These are phyloP conservation scores for Trichosporon asahii DNA, from an alignment of 1,284 basidiomycete genomes.

Conservation along the genomic window DNA sequence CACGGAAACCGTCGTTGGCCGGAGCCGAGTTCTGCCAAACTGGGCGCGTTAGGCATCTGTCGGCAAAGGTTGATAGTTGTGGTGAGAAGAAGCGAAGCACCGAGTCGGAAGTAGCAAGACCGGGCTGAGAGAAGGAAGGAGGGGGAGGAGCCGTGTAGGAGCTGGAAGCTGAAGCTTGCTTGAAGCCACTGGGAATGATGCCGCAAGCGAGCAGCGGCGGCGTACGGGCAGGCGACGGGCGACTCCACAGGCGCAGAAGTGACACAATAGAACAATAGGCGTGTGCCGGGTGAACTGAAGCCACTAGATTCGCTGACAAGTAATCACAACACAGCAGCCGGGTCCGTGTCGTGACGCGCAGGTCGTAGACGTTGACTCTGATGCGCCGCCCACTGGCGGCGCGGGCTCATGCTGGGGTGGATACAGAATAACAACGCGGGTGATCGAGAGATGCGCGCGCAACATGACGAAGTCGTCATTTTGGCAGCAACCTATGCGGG, in stretches of 20 bases:
- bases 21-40: conserved; percentile 45
- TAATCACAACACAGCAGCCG: not conserved
- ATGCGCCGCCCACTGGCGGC: conserved; percentile 10
- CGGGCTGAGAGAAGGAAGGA: not conserved
- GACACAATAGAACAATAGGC: conserved; percentile 1
- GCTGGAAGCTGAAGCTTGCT: not conserved
- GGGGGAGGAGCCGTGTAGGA: not conserved
- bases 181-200: not conserved
- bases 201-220: not conserved
- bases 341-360: conserved; percentile 9
- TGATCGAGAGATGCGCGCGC: not conserved
- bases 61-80: conserved; percentile 11
- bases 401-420: not conserved
- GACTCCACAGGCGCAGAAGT: not conserved
- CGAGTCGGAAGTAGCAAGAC: not conserved
- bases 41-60: conserved; percentile 29
- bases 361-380: conserved; percentile 11
- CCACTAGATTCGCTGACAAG: not conserved
- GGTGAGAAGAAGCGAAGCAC: conserved; percentile 12
- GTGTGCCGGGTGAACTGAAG: not conserved
- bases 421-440: not conserved
- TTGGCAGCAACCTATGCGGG: not conserved
- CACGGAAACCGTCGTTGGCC: conserved; percentile 26
- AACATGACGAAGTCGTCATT: not conserved
- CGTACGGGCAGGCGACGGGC: not conserved